Base-by-base conservation (phyloP, 2,329 filamentous ascomycete species). In the Sclerotinia glacialis region DNA sequence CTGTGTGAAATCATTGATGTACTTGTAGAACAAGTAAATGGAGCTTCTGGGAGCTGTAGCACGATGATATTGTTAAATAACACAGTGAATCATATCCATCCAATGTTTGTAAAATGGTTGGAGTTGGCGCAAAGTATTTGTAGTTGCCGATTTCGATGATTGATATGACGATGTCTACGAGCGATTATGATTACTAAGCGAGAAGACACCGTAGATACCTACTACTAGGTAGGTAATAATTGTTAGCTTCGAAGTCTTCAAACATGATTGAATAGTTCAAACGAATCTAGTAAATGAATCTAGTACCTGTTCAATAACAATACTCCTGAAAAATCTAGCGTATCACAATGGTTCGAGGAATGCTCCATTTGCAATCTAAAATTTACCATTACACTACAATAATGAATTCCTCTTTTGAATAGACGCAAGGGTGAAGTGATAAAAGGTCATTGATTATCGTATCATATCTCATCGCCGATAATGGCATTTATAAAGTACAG, bases 1-100 rank as follows among this genome's bases (percentile, higher is more conserved):
- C 68, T 69, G 70, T 60, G 65, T 65, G 50, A 70, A 71, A 61
- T 72, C 73, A 76, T 76, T 37, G 66, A 70, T 64, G 61, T 52
- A 12, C 47, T 54, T 34, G 47, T 16, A 34, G 23, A 26, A 26
- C 9, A 49, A 47, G 23, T 3, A 9, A 9, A 21, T 65, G 11
- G 28, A 65, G 50, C 40, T 65, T 40, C 18, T 31, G 5, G 14
- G 47, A 65, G 62, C 62, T 64, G 40, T 31, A 42, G 23, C 16
- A 23, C 3, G 9, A 26, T 18, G 14, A 46, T 44, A 3, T 9
- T 49, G 2, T 34, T 23, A 59, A 12, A 12, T 47, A n/a, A 3
- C 28, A 9, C 21, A 9, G 44, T 26, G 31, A 37, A 23, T 47
- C 28, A 60, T 60, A 60, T 49, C 44, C 21, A 49, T 31, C 5